Evolutionary conservation across 768 basidiomycete species (phyloP), one percentile per base, ranked within the genome.

Genomic region (Rubroboletus pulcherrimus): DNA sequence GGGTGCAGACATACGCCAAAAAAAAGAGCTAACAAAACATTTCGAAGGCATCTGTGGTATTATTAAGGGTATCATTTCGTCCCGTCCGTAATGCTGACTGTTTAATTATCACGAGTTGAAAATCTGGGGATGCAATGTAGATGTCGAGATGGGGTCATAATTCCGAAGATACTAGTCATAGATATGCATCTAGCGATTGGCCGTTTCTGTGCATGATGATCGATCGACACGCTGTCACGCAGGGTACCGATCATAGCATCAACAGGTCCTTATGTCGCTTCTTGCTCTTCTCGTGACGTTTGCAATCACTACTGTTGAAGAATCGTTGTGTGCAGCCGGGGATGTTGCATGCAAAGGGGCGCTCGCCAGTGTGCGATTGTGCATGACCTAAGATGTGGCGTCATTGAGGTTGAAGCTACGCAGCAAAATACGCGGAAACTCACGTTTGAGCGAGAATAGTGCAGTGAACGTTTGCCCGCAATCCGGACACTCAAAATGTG

Each of bases 281-380:
- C 60, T 5, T 60, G 62, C 71, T 73, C 53, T 57, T 71, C 56
- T 71, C 70, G 10, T 71, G 70, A 44, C 70, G 70, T 41, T 67
- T 71, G 53, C 70, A 73, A 19, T 71, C 70, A 11, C 70, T 73
- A 40, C 57, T 69, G 52, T 71, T 71, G 55, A 44, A 71, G 46
- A 71, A 71, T 15, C 58, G 60, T 38, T 71, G 70, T 0, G 0
- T 6, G 52, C 70, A 71, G 2, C 71, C 71, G 7, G 59, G 46
- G 33, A 73, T 47, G 4, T 35, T 4, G 61, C 70, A 71, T 1
- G 1, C 21, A 56, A 62, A 71, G 1, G 66, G 71, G 1, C 63
- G 62, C 21, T 62, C 56, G 15, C 70, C 70, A 15, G 58, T 62
- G 39, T 71, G 70, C 0, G 70, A 71, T 33, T 70, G 71, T 6